Base-by-base conservation (phyloP, 2,329 filamentous ascomycete species). In the Ophiognomonia clavigignenti-juglandacearum region DNA sequence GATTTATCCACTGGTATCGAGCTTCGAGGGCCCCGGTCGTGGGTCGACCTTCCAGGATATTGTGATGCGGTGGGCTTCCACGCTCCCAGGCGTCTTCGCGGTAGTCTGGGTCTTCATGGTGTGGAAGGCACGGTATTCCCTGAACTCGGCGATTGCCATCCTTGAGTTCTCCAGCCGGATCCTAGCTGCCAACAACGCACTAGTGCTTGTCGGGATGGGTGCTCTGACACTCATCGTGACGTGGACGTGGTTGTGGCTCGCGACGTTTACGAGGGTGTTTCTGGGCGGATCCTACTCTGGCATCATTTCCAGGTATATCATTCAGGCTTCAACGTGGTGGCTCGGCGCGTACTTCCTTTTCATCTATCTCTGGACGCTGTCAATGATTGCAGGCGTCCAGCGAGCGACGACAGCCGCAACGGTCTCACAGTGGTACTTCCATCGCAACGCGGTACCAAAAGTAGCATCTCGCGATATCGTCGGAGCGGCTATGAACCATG, bases 401-500 rank as follows among this genome's bases (percentile, higher is more conserved):
- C 84, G 93, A 49, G 85, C 88, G 19, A 93, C 91, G 14, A 96
- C 92, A 13, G 92, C 90, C 20, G 93, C 93, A 10, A 96, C 92
- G 1, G 92, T 97, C 20, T 95, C 89, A 34, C 93, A 98, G 66
- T 98, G 93, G 93, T 98, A 98, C 67, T 98, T 97, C 66, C 92
- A 97, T 66, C 88, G 93, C 53, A 86, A 95, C 57, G 82, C 83
- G 4, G 78, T 83, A 10, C 89, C 92, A 5, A 75, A 85, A 8
- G 83, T 90, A 3, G 83, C 88, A 1, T 91, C 89, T 1, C 75
- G 78, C 47, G 85, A 91, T 46, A 85, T 97, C 39, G 89, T 97
- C 22, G 74, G 80, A 52, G 92, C 91, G 6, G 92, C 91, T 13
- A 72, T 96, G 37, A 74, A 75, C 41, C 93, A 98, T 67, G 85